Percentiles rank a stretch among this genome's conserved stretches.
These are phyloP conservation scores for Crithidia expoeki DNA, from an alignment of 208 protist species.

Conservation along the genomic window DNA sequence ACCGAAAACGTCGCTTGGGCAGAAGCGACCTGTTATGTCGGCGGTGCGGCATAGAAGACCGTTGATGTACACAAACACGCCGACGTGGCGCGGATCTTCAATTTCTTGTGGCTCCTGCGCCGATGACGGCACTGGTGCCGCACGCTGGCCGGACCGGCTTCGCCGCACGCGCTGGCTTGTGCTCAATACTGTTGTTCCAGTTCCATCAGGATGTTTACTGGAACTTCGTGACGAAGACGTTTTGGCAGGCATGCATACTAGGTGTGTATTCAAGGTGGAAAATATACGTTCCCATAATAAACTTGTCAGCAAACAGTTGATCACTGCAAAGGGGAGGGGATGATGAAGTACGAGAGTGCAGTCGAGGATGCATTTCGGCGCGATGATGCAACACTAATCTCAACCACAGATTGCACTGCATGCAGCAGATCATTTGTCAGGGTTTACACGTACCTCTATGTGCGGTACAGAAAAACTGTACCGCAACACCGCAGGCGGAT, in stretches of 20 bases:
- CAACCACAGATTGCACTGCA: too few species aligned
- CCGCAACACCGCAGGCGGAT: too few species aligned
- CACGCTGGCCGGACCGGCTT: background rate
- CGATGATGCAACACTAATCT: too few species aligned
- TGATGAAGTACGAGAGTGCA: too few species aligned
- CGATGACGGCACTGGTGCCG: background rate
- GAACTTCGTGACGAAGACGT: background rate
- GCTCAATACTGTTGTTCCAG: background rate
- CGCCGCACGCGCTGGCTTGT: background rate
- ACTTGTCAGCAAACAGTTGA: too few species aligned
- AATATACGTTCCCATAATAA: too few species aligned
- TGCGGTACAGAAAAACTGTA: too few species aligned
- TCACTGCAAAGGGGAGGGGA: too few species aligned
- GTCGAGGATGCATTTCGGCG: too few species aligned
- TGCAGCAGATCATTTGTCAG: too few species aligned
- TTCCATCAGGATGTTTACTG: background rate
- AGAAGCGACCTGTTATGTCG: constrained; percentile 50
- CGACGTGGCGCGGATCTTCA: background rate
- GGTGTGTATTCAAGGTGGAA: background rate
- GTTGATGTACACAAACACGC: constrained; percentile 73
- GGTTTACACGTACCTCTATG: too few species aligned
- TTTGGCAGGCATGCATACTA: constrained; percentile 4
- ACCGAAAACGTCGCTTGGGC: constrained; percentile 71
- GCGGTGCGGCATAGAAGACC: constrained; percentile 69
- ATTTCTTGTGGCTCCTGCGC: background rate